A percentile compares a stretch with the other conserved stretches of the same genome.
phyloP scores from a whole-genome alignment of 139 green algal species.

The Volvox reticuliferus region DNA sequence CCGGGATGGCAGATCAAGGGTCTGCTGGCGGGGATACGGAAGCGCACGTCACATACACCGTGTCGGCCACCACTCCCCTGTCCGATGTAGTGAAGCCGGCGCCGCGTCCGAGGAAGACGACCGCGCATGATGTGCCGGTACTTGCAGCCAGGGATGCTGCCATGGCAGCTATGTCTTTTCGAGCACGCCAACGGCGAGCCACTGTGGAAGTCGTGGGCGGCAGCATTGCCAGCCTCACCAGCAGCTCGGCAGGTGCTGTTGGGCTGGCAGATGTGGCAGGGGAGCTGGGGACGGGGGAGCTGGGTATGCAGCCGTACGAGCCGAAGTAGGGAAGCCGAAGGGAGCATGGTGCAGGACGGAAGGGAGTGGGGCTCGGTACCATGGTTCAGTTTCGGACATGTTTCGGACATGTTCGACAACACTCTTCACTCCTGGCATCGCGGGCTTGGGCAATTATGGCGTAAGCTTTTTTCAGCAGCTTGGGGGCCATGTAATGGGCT shows the following conservation, averaged over 20 bases:
- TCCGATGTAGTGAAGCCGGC: not conserved
- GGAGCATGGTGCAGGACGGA: too few species aligned
- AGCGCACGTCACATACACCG: constrained; percentile 8
- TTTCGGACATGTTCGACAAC: too few species aligned
- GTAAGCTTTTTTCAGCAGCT: too few species aligned
- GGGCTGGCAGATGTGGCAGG: not conserved
- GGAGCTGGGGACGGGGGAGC: constrained; percentile 20
- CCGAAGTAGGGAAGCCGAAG: not conserved
- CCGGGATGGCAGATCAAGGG: not conserved
- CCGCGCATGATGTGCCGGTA: not conserved
- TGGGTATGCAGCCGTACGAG: constrained; percentile 37
- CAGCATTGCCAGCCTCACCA: not conserved
- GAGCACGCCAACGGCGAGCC: not conserved
- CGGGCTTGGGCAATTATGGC: too few species aligned
- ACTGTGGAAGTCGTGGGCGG: not conserved
- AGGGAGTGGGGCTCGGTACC: too few species aligned
- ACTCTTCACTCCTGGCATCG: too few species aligned
- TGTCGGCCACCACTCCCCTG: constrained; percentile 10
- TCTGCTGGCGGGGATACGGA: not conserved
- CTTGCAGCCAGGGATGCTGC: not conserved
- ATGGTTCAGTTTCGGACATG: too few species aligned
- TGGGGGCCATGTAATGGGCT: too few species aligned
- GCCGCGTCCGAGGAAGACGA: not conserved
- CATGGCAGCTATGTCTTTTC: not conserved
- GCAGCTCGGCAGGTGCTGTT: not conserved